Base-by-base conservation (phyloP, 176 grass and related monocot genomes). In the barley (Hordeum vulgare) region DNA sequence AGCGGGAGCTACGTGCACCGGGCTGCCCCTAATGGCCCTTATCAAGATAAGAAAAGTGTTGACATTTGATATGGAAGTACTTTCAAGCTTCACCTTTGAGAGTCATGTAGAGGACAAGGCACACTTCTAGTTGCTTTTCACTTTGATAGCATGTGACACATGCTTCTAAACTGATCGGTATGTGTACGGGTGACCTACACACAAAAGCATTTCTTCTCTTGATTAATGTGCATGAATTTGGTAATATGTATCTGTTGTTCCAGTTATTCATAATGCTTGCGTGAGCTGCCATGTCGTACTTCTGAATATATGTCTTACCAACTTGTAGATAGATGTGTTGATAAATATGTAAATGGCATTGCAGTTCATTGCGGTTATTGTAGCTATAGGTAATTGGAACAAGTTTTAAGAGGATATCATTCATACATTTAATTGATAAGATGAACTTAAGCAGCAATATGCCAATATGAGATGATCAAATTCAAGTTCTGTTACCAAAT, bases 41-140 rank as follows among this genome's bases (percentile, higher is more conserved):
- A 71, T 87, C 53, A 71, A 62, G 64, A 58, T 60, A 29, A 7
- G 1, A 42, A 44, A 42, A 44, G 25, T 42, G 61, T 59, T 45
- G 60, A 20, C 20, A 58, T 74, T 74, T 66, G 20, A 73, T 73
- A 75, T 45, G 25, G 79, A 88, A 58, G 75, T 80, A 74, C 59
- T 73, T 77, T 66, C 71, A 66, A 79, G 36, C 11, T 75, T 79
- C 33, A 66, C 14, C 81, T 44, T 72, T 72, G 34, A 68, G 33
- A 74, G 14, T 29, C 57, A 66, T 63, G 72, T 31, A 31, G 8
- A 64, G 29, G 39, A 56, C 35, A 83, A 54, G 37, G 36, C 61
- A 31, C 29, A 71, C 3, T 25, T 12, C 65, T 12, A 41, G 42
- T 83, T 60, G 3, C 33, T 63, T 20, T 66, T 66, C 66, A 66